Evolutionary conservation across 1,139 yeast genomes (phyloP).

Genomic region (Saccharomyces hybrid): DNA sequence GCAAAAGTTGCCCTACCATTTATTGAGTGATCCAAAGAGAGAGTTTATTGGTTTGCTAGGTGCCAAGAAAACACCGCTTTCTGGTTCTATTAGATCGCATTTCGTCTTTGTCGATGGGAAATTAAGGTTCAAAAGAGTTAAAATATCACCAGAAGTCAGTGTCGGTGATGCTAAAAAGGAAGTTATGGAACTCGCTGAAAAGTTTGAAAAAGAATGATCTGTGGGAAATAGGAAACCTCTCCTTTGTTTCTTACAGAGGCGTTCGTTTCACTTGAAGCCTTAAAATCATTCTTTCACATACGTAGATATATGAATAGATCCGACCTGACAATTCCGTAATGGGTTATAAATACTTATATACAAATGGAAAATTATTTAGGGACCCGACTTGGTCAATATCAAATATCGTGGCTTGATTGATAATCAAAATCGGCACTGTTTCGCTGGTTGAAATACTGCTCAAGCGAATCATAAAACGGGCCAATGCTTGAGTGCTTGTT

Average conservation of each 20-base stretch:
- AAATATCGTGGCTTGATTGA: conserved; percentile 14
- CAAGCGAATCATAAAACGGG: not conserved
- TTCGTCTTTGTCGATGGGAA: conserved; percentile 81
- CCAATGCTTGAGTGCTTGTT: not conserved
- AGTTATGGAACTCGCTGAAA: conserved; percentile 32
- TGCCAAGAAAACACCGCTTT: conserved; percentile 57
- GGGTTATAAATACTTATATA: conserved; percentile 1
- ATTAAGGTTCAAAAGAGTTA: conserved; percentile 54
- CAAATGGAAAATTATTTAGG: conserved; percentile 7
- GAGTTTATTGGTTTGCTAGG: conserved; percentile 68
- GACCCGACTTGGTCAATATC: conserved; percentile 21
- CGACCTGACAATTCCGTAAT: not conserved
- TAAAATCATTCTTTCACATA: not conserved
- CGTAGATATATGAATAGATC: not conserved
- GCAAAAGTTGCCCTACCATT: conserved; percentile 62
- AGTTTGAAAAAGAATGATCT: not conserved
- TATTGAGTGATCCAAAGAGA: conserved; percentile 69
- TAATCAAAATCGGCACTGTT: conserved; percentile 11
- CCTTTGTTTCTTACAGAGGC: not conserved
- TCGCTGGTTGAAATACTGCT: not conserved
- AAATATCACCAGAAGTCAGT: conserved; percentile 74
- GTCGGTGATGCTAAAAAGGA: conserved; percentile 53
- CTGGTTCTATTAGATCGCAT: conserved; percentile 76
- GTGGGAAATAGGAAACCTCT: too few relatives aligned
- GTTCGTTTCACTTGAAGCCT: not conserved